Evolutionary conservation across 2,329 filamentous ascomycete genomes (phyloP).

Genomic region (Calonectria pseudoturangicola): DNA sequence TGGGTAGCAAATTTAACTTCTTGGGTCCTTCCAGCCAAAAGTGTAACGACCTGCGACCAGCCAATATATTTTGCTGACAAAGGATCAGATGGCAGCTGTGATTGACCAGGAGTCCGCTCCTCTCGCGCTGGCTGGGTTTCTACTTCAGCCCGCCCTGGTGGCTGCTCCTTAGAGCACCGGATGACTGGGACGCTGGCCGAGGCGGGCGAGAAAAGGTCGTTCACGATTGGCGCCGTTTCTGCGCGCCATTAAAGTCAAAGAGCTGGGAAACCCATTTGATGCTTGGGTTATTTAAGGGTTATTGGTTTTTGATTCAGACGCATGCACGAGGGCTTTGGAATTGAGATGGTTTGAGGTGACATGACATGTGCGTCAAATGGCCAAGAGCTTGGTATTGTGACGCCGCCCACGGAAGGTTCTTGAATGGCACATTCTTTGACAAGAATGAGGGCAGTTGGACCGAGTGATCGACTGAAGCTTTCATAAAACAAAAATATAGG

Average conservation of each 20-base stretch:
- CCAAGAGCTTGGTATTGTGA: background rate
- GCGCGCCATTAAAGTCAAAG: conserved; percentile 8
- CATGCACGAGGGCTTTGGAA: background rate
- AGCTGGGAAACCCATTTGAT: background rate
- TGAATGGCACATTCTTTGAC: background rate
- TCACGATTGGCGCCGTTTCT: conserved; percentile 8
- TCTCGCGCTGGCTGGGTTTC: background rate
- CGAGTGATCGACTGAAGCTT: background rate
- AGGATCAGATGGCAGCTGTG: conserved; percentile 1
- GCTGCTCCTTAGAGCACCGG: conserved; percentile 12
- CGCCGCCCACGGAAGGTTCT: background rate
- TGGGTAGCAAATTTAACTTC: background rate
- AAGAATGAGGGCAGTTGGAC: background rate
- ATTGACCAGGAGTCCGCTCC: background rate
- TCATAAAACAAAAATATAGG: background rate
- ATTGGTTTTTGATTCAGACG: background rate
- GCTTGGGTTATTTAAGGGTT: background rate
- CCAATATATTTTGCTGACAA: background rate
- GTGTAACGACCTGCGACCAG: background rate
- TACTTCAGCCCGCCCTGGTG: conserved; percentile 1
- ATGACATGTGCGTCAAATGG: conserved; percentile 12
- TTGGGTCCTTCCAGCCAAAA: background rate
- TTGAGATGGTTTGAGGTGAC: background rate
- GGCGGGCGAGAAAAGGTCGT: background rate
- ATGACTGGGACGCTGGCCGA: conserved; percentile 10